Conservation (phyloP, 73 alveolate species). For the Paramecium sonneborni region DNA sequence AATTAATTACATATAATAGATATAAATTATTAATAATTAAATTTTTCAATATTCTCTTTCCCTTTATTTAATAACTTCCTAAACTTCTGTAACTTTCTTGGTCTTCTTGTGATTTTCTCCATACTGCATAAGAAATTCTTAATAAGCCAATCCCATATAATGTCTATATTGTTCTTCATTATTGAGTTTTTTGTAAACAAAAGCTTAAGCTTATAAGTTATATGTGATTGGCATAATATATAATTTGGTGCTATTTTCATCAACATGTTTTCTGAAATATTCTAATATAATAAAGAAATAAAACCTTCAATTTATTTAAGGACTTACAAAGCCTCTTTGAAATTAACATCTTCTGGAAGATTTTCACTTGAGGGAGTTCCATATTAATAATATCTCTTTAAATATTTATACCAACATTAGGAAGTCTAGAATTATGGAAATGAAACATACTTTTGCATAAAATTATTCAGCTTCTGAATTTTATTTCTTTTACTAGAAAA, state of each 20-base stretch:
- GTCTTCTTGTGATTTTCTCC: conserved; percentile 60
- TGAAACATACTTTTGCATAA: conserved; percentile 52
- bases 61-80: conserved; percentile 45
- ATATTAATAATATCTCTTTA: conserved; percentile 52
- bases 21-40: not conserved
- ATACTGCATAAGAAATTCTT: conserved; percentile 35
- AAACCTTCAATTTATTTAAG: conserved; percentile 38
- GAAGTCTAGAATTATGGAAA: not conserved
- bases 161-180: conserved; percentile 52
- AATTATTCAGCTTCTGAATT: conserved; percentile 63
- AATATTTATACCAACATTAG: conserved; percentile 61
- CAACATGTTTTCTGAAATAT: conserved; percentile 30
- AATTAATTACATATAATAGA: not conserved
- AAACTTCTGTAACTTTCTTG: conserved; percentile 48
- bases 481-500: conserved; percentile 68
- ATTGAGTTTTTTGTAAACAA: not conserved
- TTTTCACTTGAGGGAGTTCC: conserved; percentile 22
- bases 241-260: conserved; percentile 23
- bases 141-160: conserved; percentile 59
- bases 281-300: not conserved
- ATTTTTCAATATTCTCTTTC: not conserved
- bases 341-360: conserved; percentile 9
- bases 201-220: conserved; percentile 50
- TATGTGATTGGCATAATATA: conserved; percentile 50
- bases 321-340: not conserved